Percentiles rank a stretch among this genome's conserved stretches.
Conservation (phyloP, 495 filamentous ascomycete species). For the Daldinia loculata region DNA sequence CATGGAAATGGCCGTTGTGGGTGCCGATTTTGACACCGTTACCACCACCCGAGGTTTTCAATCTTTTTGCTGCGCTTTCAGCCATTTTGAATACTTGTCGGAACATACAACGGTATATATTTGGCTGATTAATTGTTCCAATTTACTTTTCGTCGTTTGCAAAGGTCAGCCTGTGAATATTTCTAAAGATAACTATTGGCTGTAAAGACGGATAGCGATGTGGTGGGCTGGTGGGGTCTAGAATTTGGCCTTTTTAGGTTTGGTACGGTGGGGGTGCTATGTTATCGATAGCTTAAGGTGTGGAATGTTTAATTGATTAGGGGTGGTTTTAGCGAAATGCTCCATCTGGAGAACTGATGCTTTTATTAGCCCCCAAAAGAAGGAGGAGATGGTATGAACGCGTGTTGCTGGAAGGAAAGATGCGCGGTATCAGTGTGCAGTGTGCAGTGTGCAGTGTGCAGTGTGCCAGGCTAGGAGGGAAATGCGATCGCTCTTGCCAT, state of each 20-base stretch:
- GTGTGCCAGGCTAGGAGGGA: constrained; percentile 1
- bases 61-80: constrained; percentile 72
- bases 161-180: constrained; percentile 9
- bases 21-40: constrained; percentile 77
- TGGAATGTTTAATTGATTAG: constrained; percentile 4
- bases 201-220: constrained; percentile 1
- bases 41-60: constrained; percentile 64
- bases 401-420: constrained; percentile 37
- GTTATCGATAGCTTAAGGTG: constrained; percentile 11
- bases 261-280: background rate
- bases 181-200: constrained; percentile 25
- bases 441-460: background rate
- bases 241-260: background rate
- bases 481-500: background rate
- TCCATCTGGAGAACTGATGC: constrained; percentile 29
- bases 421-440: constrained; percentile 20
- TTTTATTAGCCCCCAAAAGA: constrained; percentile 28
- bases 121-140: background rate
- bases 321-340: constrained; percentile 28
- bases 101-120: constrained; percentile 29
- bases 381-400: constrained; percentile 26
- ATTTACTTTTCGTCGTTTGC: background rate
- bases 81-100: constrained; percentile 59
- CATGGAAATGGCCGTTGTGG: constrained; percentile 98
- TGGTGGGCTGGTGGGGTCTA: constrained; percentile 21